These are phyloP conservation scores for Phyllosticta citribraziliensis DNA, from an alignment of 2,329 filamentous ascomycete species.

Conservation along the genomic window DNA sequence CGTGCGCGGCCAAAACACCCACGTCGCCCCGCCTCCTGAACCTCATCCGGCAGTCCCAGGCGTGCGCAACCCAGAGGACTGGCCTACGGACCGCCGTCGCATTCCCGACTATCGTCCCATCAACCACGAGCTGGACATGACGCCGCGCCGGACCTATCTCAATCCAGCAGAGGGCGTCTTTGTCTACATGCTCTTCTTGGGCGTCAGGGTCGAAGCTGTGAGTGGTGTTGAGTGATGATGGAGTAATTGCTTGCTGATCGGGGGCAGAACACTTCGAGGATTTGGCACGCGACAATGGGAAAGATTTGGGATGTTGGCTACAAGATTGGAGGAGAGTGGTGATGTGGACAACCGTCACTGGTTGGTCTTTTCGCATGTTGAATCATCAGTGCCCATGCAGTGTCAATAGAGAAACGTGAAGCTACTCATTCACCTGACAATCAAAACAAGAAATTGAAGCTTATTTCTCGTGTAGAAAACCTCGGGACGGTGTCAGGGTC, in stretches of 20 bases:
- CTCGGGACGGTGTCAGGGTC: not conserved
- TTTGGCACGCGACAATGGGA: slow-evolving; percentile 25
- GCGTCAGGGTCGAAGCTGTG: slow-evolving; percentile 36
- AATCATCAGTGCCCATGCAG: not conserved
- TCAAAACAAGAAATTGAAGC: not conserved
- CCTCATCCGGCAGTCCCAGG: slow-evolving; percentile 21
- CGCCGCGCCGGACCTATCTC: slow-evolving; percentile 34
- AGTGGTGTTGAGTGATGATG: slow-evolving; percentile 14
- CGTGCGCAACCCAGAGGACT: slow-evolving; percentile 29
- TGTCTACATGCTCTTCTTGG: slow-evolving; percentile 42
- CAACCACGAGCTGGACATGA: slow-evolving; percentile 34
- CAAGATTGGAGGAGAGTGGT: slow-evolving; percentile 46
- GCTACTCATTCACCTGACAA: not conserved
- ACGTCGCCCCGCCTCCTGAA: slow-evolving; percentile 21
- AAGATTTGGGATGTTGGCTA: slow-evolving; percentile 44
- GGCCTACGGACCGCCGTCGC: slow-evolving; percentile 39
- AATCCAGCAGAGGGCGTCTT: slow-evolving; percentile 38
- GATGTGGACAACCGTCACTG: slow-evolving; percentile 5
- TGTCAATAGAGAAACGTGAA: not conserved
- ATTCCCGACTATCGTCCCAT: slow-evolving; percentile 40
- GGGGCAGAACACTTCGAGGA: slow-evolving; percentile 1
- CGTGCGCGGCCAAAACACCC: slow-evolving; percentile 15
- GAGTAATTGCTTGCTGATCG: slow-evolving; percentile 3
- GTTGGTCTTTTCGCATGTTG: not conserved
- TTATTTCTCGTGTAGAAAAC: not conserved